A percentile compares a stretch with the other conserved stretches of the same genome.
These are phyloP conservation scores for Ophiostoma quercus DNA, from an alignment of 2,329 filamentous ascomycete genomes.

Conservation along the genomic window DNA sequence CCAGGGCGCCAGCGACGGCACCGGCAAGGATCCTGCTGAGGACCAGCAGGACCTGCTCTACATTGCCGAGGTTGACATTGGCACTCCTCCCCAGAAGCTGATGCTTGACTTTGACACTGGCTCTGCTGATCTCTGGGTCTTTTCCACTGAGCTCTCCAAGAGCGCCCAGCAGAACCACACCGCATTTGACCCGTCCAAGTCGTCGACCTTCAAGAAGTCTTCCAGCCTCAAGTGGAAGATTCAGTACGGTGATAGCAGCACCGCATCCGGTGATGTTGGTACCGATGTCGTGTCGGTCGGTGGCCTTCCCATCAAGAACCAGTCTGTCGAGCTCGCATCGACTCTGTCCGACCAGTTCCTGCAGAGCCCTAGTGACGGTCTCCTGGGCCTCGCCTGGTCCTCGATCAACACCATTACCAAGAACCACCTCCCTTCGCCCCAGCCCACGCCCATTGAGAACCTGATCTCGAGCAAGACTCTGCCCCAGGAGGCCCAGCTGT, in stretches of 20 bases:
- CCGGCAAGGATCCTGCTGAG: constrained; percentile 52
- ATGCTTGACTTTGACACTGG: constrained; percentile 66
- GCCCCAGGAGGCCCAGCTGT: constrained; percentile 50
- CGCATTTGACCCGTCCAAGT: constrained; percentile 57
- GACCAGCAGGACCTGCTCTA: constrained; percentile 64
- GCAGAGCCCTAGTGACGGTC: constrained; percentile 54
- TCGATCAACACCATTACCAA: constrained; percentile 56
- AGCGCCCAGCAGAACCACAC: constrained; percentile 41
- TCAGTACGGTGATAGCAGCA: constrained; percentile 62
- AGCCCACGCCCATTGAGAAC: constrained; percentile 62
- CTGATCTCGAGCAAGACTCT: constrained; percentile 52
- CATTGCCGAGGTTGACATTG: constrained; percentile 58
- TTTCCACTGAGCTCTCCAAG: constrained; percentile 47
- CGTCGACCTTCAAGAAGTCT: constrained; percentile 51
- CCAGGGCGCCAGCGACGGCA: constrained; percentile 32
- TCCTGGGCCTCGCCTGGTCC: constrained; percentile 62
- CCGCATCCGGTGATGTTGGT: constrained; percentile 59
- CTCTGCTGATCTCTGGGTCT: constrained; percentile 63
- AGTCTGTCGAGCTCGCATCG: constrained; percentile 61
- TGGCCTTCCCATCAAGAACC: constrained; percentile 54
- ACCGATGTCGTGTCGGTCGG: constrained; percentile 59
- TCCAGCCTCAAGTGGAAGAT: constrained; percentile 57
- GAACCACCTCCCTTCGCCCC: constrained; percentile 35
- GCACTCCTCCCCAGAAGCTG: constrained; percentile 58
- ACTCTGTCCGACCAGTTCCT: constrained; percentile 54